Percentiles rank a stretch among this genome's conserved stretches.
Evolutionary conservation across 148 eudicot species (phyloP).

Genomic region (Camellia granthamiana): DNA sequence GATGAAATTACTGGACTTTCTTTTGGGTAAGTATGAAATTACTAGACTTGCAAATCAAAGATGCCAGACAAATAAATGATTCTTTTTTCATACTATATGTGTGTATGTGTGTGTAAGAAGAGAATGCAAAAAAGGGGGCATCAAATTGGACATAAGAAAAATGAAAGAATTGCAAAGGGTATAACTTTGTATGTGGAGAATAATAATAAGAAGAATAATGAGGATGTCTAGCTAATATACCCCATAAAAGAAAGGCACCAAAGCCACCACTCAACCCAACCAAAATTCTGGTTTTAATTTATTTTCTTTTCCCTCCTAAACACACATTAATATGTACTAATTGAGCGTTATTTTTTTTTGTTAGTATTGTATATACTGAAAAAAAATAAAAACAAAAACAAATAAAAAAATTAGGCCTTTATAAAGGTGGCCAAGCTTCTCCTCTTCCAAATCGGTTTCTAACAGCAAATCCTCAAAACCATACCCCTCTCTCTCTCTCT

Average conservation of each 20-base stretch:
- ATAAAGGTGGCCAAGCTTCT: conserved; percentile 14
- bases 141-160: no score
- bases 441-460: conserved; percentile 2
- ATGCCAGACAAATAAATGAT: no score
- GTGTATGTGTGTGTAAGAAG: no score
- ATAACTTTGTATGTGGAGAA: background rate
- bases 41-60: no score
- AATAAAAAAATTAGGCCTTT: conserved; percentile 13
- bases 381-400: no score
- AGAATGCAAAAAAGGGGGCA: no score
- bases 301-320: background rate
- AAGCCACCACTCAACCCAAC: background rate
- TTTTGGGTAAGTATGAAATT: no score
- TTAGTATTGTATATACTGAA: background rate
- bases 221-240: conserved; percentile 3
- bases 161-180: no score
- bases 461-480: background rate
- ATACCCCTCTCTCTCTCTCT: conserved; percentile 17
- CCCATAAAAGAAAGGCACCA: background rate
- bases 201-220: background rate
- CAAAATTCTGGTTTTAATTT: background rate
- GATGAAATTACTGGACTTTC: no score
- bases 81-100: no score
- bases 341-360: background rate
- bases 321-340: no score